Evolutionary conservation across 2,329 filamentous ascomycete genomes (phyloP).

Genomic region (Pestalotiopsis sp.): DNA sequence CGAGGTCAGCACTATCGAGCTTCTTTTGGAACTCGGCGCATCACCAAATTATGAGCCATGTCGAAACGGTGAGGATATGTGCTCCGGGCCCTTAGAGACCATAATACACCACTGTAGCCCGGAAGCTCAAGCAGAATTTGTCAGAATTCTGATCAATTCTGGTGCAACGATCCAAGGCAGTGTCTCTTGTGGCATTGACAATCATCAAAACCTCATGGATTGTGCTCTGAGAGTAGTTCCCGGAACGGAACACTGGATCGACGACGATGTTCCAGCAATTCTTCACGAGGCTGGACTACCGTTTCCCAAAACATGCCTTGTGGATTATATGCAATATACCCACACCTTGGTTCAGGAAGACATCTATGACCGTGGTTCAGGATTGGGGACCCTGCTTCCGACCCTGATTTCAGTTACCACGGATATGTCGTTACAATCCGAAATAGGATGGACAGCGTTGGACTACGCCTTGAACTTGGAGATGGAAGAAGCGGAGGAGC

Average conservation of each 20-base stretch:
- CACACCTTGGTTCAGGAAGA: too few relatives aligned
- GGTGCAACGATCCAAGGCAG: background rate
- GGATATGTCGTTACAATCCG: background rate
- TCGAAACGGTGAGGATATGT: background rate
- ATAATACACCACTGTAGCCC: background rate
- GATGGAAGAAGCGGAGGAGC: background rate
- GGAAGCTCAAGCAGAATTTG: background rate
- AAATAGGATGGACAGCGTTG: background rate
- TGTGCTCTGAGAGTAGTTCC: background rate
- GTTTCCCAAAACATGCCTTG: background rate
- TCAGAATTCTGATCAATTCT: background rate
- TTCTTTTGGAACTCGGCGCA: background rate
- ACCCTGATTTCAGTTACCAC: background rate
- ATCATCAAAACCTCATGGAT: background rate
- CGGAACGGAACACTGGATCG: fast-evolving
- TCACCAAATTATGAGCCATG: background rate
- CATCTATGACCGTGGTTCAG: too few relatives aligned
- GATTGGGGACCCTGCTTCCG: too few relatives aligned
- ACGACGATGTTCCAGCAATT: background rate
- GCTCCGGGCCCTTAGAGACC: background rate
- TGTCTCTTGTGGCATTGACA: background rate
- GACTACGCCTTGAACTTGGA: background rate
- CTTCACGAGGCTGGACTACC: background rate
- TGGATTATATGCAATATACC: background rate
- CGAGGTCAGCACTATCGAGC: background rate